Conservation (phyloP, 1,284 basidiomycete genomes). For the Rhizoctonia solani region DNA sequence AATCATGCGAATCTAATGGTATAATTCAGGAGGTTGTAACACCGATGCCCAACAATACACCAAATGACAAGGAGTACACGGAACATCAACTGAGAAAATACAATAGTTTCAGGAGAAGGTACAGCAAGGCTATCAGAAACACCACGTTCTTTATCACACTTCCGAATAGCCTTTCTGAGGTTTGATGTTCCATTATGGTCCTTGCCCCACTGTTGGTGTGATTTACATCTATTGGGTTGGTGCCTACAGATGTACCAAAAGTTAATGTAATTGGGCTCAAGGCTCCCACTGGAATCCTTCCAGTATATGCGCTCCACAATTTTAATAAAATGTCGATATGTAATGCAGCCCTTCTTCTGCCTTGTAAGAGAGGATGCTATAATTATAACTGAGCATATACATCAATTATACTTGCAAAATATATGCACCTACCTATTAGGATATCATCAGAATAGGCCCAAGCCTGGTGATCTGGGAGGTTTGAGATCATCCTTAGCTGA, state of each 20-base stretch:
- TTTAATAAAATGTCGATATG: background rate
- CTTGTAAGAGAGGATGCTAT: background rate
- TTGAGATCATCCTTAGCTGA: background rate
- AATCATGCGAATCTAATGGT: too few relatives aligned
- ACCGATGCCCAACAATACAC: background rate
- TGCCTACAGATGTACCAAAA: background rate
- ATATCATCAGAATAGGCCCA: background rate
- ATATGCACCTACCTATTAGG: background rate
- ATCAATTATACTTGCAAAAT: background rate
- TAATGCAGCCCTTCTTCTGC: background rate
- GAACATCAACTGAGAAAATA: background rate
- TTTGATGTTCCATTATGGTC: background rate
- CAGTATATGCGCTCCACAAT: background rate
- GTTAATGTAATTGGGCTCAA: background rate
- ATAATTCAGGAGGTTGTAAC: too few relatives aligned
- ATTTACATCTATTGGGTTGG: background rate
- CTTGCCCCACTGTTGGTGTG: background rate
- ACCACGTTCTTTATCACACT: background rate
- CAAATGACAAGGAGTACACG: background rate
- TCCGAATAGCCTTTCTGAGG: background rate
- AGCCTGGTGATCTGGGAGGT: background rate
- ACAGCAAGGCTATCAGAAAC: background rate
- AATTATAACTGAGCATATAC: background rate
- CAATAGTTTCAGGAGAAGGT: background rate
- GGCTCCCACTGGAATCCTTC: background rate